These are phyloP conservation scores for Grosmannia serpens DNA, from an alignment of 2,329 filamentous ascomycete genomes.

Conservation along the genomic window DNA sequence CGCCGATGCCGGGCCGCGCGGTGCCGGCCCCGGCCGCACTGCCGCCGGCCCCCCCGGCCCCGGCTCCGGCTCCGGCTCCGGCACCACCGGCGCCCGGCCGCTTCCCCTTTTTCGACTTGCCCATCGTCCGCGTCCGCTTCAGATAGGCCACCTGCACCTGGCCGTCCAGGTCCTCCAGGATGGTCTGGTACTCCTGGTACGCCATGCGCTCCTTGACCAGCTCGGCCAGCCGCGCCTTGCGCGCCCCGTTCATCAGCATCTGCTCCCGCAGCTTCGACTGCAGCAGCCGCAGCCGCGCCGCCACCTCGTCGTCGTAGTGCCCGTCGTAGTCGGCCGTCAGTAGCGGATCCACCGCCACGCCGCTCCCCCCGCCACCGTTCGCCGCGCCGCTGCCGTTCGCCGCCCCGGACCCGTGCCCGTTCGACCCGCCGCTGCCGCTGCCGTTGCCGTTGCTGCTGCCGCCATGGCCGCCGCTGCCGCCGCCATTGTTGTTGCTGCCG, in stretches of 20 bases:
- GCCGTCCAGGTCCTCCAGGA: slow-evolving; percentile 88
- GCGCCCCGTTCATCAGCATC: slow-evolving; percentile 78
- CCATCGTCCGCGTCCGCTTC: slow-evolving; percentile 87
- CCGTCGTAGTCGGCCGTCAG: slow-evolving; percentile 64
- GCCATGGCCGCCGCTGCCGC: too few species aligned
- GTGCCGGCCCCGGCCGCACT: slow-evolving; percentile 38
- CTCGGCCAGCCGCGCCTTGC: slow-evolving; percentile 76
- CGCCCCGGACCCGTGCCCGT: slow-evolving; percentile 15
- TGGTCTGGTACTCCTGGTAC: slow-evolving; percentile 92
- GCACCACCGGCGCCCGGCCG: slow-evolving; percentile 28
- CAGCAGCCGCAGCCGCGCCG: slow-evolving; percentile 74
- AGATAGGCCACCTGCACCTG: slow-evolving; percentile 93
- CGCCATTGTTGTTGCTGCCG: background rate
- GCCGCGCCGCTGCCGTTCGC: background rate
- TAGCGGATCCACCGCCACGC: slow-evolving; percentile 12
- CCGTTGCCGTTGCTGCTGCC: background rate
- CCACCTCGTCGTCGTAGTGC: slow-evolving; percentile 88
- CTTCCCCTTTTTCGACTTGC: slow-evolving; percentile 80
- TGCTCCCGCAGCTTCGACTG: slow-evolving; percentile 74
- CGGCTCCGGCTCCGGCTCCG: slow-evolving; percentile 47
- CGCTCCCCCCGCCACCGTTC: slow-evolving; percentile 2
- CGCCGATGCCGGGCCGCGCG: slow-evolving; percentile 72
- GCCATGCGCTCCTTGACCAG: slow-evolving; percentile 88
- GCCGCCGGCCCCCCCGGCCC: slow-evolving; percentile 3
- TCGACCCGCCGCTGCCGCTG: slow-evolving; percentile 5